phyloP scores from a whole-genome alignment of 2,329 filamentous ascomycete genomes.

The Cladophialophora exuberans region DNA sequence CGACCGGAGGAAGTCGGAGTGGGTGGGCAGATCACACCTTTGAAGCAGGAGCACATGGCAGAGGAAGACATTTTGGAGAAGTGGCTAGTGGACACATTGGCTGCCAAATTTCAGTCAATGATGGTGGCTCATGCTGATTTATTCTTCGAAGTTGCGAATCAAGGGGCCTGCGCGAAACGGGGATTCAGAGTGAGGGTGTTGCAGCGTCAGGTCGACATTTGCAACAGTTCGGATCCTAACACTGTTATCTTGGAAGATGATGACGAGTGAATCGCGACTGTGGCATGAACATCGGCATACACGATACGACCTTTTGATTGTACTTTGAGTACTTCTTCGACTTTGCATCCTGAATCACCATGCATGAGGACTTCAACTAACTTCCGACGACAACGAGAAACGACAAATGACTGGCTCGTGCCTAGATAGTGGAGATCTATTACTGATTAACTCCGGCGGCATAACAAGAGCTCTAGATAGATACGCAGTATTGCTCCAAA shows the following conservation, averaged over 20 bases:
- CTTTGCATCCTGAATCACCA: too few species aligned
- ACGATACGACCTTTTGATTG: background rate
- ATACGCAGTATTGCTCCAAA: too few species aligned
- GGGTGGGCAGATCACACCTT: background rate
- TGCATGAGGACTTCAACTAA: too few species aligned
- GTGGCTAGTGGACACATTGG: constrained; percentile 19
- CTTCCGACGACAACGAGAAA: too few species aligned
- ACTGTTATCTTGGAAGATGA: constrained; percentile 20
- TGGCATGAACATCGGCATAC: background rate
- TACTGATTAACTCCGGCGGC: too few species aligned
- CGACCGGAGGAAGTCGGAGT: constrained; percentile 3
- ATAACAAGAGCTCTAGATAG: too few species aligned
- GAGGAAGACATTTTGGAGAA: constrained; percentile 17
- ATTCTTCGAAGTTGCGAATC: constrained; percentile 20
- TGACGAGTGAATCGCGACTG: constrained; percentile 20
- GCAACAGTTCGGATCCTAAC: constrained; percentile 11
- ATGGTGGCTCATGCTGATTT: constrained; percentile 15
- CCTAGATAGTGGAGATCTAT: too few species aligned
- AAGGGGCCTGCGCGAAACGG: constrained; percentile 17
- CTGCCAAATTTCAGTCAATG: constrained; percentile 7
- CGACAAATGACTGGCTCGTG: too few species aligned
- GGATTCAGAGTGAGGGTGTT: constrained; percentile 15
- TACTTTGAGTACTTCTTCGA: background rate
- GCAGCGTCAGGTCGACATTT: constrained; percentile 10
- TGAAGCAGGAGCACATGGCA: background rate